Base-by-base conservation (phyloP, 345 rosid species). In the Arabis alpina region DNA sequence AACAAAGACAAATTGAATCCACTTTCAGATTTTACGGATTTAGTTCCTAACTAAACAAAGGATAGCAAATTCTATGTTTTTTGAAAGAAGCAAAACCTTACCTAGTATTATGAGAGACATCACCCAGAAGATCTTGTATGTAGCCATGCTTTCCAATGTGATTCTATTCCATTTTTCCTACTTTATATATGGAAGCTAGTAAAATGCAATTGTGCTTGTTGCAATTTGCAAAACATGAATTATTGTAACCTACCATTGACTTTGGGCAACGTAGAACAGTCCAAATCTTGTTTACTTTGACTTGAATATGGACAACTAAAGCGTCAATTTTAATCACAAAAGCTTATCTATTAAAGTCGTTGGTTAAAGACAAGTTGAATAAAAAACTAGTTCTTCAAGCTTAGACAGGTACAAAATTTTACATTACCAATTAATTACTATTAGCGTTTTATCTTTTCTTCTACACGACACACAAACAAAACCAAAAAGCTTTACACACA, bases 81-180 rank as follows among this genome's bases (percentile, higher is more conserved):
- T 10, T 30, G 0, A 24, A 0, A 28, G 3, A 8, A 36, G 10
- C 40, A 36, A 36, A 28, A 16, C 0, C 7, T 3, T 42, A 71
- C 68, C 61, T 61, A 11, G 7, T 3, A 61, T 9, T 4, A 61
- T 41, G 44, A 71, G 41, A 72, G 19, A 44, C 34, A 64, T 63
- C 15, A 63, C 24, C 63, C 52, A 42, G 52, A n/a, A n/a, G n/a
- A 43, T 19, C 54, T 52, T 71, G 68, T 6, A 13, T 32, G 47
- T 8, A 52, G 54, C 47, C 68, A 71, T 61, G 28, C 15, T 52
- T 61, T 61, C 3, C 42, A 6, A 0, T 10, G 14, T 4, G 3
- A 32, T 49, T 28, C 8, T 2, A 41, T 24, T 0, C 1, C 13
- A 2, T 15, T 5, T n/a, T 27, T 24, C 12, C 8, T 36, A 24